Percentiles rank a stretch among this genome's conserved stretches.
These are phyloP conservation scores for Neurospora sp. DNA, from an alignment of 2,329 filamentous ascomycete species.

Conservation along the genomic window DNA sequence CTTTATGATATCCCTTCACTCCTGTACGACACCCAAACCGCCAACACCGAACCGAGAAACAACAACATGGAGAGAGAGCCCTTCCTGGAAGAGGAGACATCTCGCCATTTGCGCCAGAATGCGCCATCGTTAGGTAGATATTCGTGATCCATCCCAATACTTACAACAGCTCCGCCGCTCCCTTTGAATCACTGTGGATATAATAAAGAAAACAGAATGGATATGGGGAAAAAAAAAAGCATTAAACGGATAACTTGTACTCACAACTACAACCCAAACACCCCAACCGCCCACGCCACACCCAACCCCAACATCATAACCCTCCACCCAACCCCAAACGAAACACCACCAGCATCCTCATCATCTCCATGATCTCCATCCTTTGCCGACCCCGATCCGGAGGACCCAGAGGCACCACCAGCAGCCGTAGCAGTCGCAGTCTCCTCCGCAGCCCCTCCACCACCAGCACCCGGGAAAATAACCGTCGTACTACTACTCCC, in stretches of 20 bases:
- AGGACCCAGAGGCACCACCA: background rate
- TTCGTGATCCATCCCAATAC: background rate
- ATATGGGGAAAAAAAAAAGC: background rate
- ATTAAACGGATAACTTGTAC: background rate
- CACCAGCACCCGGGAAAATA: constrained; percentile 23
- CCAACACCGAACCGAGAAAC: background rate
- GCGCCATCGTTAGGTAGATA: background rate
- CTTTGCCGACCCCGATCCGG: background rate
- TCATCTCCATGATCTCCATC: background rate
- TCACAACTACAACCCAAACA: background rate
- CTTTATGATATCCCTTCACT: background rate
- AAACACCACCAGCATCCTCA: constrained; percentile 9
- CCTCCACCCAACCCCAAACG: constrained; percentile 4
- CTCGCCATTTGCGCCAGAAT: background rate
- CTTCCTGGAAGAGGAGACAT: background rate
- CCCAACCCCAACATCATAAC: constrained; percentile 4
- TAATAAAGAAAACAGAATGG: background rate
- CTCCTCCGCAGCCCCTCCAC: background rate
- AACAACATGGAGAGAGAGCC: background rate
- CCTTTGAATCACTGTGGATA: background rate
- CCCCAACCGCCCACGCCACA: constrained; percentile 1
- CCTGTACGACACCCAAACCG: background rate
- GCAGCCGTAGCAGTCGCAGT: background rate
- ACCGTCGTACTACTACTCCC: constrained; percentile 30
- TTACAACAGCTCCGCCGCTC: background rate